Conservation (phyloP, 164 flowering plant genomes). For the Warburgia ugandensis region DNA sequence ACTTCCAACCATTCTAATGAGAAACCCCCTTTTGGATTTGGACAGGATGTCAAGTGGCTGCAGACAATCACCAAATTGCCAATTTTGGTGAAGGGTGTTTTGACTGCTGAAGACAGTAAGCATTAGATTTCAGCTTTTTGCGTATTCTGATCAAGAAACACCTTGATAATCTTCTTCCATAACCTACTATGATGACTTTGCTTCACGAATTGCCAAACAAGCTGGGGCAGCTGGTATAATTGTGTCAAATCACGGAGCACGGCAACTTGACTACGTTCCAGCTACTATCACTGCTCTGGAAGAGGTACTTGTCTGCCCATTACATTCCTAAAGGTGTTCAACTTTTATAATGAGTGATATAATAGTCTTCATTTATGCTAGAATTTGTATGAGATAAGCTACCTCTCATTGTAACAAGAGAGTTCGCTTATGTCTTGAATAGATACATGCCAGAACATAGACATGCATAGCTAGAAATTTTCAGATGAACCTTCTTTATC, state of each 20-base stretch:
- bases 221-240: conserved; percentile 87
- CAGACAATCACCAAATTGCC: conserved; percentile 81
- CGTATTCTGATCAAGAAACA: background rate
- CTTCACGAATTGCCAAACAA: conserved; percentile 67
- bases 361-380: background rate
- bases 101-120: conserved; percentile 91
- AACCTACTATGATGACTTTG: conserved; percentile 6
- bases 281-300: conserved; percentile 76
- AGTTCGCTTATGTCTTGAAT: too few relatives aligned
- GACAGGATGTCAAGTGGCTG: conserved; percentile 88
- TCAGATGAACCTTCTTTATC: too few relatives aligned
- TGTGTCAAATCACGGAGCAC: conserved; percentile 96
- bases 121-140: background rate
- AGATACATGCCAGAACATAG: too few relatives aligned
- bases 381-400: too few relatives aligned
- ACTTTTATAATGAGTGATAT: background rate
- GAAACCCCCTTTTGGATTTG: conserved; percentile 8
- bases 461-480: too few relatives aligned
- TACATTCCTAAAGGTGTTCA: background rate
- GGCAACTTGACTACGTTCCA: conserved; percentile 88
- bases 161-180: background rate
- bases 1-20: conserved; percentile 1
- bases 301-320: conserved; percentile 46
- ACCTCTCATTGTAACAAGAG: too few relatives aligned
- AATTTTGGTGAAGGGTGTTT: conserved; percentile 84